A percentile compares a stretch with the other conserved stretches of the same genome.
Conservation (phyloP, 441 rosid genomes). For the Corymbia citriodora region DNA sequence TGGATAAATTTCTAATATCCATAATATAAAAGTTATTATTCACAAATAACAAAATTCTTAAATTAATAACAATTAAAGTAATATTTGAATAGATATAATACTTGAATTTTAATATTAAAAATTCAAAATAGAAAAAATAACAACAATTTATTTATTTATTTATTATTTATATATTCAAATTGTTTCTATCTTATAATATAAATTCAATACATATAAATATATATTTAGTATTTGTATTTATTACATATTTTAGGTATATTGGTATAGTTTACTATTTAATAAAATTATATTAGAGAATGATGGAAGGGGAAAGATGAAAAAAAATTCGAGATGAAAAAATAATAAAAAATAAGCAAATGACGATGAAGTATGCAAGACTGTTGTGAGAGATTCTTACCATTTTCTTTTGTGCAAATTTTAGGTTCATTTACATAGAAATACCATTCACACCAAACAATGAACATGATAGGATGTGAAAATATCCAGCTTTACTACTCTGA, state of each 20-base stretch:
- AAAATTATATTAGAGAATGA: too few species aligned
- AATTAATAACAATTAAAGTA: too few species aligned
- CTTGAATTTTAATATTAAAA: too few species aligned
- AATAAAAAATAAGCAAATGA: not conserved
- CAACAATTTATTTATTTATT: not conserved
- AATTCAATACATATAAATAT: too few species aligned
- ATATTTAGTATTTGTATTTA: not conserved
- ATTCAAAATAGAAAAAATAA: too few species aligned
- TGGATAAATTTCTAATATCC: not conserved
- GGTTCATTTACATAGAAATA: not conserved
- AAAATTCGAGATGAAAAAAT: not conserved
- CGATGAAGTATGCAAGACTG: not conserved
- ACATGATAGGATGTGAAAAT: not conserved
- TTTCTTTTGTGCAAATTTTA: not conserved
- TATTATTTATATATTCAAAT: not conserved
- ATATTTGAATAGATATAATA: too few species aligned
- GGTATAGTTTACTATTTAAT: not conserved
- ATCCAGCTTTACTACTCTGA: not conserved
- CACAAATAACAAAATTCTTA: not conserved
- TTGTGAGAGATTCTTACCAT: not conserved
- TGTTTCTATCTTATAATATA: too few species aligned
- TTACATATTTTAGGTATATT: not conserved
- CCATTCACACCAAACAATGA: not conserved
- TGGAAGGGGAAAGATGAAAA: not conserved
- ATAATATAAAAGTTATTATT: too few species aligned